phyloP scores from a whole-genome alignment of 805 yeast species.

The Zygotorulaspora florentina region DNA sequence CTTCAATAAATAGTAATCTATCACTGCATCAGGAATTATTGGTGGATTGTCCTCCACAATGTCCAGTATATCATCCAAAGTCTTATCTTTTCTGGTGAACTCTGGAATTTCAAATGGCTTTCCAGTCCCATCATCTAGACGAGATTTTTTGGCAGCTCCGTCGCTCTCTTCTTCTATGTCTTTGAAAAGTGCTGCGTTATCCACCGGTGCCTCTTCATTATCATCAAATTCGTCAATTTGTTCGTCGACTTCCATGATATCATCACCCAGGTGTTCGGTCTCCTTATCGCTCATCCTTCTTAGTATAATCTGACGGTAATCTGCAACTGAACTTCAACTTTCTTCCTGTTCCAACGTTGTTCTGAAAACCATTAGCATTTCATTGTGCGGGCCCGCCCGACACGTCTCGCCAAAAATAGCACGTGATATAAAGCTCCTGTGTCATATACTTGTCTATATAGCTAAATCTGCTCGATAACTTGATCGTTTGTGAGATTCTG shows the following conservation, averaged over 20 bases:
- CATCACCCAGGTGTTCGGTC: conserved; percentile 6
- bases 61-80: conserved; percentile 75
- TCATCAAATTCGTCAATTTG: conserved; percentile 37
- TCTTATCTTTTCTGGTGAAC: conserved; percentile 71
- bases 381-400: too few relatives aligned
- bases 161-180: conserved; percentile 15
- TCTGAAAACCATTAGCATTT: too few relatives aligned
- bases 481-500: too few relatives aligned
- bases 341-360: too few relatives aligned
- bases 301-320: too few relatives aligned
- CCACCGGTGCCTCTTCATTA: conserved; percentile 32
- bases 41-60: conserved; percentile 95
- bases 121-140: conserved; percentile 24
- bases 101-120: conserved; percentile 56
- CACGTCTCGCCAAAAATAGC: too few relatives aligned
- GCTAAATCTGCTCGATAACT: too few relatives aligned
- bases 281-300: conserved; percentile 10
- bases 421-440: too few relatives aligned
- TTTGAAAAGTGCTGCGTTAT: conserved; percentile 19
- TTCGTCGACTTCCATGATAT: conserved; percentile 23
- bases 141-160: conserved; percentile 19
- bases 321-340: too few relatives aligned
- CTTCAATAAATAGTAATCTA: conserved; percentile 82
- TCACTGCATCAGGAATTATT: conserved; percentile 92
- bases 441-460: too few relatives aligned